Conservation (phyloP, 768 basidiomycete genomes). For the Cystofilobasidium bisporidii region DNA sequence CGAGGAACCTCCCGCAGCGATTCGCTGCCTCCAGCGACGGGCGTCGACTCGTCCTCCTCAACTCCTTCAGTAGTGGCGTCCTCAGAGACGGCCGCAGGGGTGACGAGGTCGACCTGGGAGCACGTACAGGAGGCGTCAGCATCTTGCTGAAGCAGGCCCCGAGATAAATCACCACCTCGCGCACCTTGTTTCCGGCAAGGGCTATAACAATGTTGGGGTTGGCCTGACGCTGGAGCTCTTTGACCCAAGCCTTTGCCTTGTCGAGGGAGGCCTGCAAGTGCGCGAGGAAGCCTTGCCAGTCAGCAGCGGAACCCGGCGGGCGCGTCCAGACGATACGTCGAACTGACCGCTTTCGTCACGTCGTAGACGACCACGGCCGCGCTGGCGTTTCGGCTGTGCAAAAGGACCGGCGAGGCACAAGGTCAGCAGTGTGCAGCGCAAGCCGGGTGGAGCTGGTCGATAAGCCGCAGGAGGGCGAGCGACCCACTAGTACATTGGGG, state of each 20-base stretch:
- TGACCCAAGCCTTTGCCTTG: constrained; percentile 99
- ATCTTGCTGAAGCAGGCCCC: too few relatives aligned
- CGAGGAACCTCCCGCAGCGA: constrained; percentile 73
- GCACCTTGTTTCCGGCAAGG: constrained; percentile 93
- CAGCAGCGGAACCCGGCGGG: neutral
- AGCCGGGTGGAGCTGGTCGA: neutral
- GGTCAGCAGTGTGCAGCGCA: neutral
- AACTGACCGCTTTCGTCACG: constrained; percentile 67
- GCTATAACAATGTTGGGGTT: constrained; percentile 99
- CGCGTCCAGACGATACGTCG: too few relatives aligned
- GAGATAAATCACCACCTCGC: too few relatives aligned
- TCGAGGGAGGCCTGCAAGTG: constrained; percentile 60
- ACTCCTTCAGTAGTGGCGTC: constrained; percentile 40
- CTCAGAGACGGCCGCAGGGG: constrained; percentile 29
- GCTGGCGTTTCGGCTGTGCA: constrained; percentile 66
- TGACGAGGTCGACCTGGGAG: constrained; percentile 39
- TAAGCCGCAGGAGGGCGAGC: neutral
- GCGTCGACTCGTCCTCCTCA: constrained; percentile 42
- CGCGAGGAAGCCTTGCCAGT: too few relatives aligned
- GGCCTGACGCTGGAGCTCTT: constrained; percentile 95
- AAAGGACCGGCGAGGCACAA: constrained; percentile 55
- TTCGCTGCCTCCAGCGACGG: constrained; percentile 23
- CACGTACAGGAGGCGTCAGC: neutral
- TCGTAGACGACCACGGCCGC: constrained; percentile 98
- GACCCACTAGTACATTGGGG: constrained; percentile 58